Base-by-base conservation (phyloP, 345 rosid genomes). In the Acer yangbiense region DNA sequence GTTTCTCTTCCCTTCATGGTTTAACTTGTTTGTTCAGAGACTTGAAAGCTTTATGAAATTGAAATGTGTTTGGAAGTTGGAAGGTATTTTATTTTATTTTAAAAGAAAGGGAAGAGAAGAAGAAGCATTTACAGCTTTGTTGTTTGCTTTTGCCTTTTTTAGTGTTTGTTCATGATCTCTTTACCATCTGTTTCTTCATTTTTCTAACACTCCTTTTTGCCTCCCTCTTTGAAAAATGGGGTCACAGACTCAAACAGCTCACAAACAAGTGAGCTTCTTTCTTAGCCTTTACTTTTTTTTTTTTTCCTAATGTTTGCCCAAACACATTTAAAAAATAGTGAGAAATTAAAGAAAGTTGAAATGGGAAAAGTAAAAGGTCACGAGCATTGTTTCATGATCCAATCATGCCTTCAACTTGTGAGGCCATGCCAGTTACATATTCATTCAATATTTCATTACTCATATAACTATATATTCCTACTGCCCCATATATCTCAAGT, bases 1-100 rank as follows among this genome's bases (percentile, higher is more conserved):
- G 85, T 80, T 86, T 90, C 93, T 79, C 87, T 92, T 79, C 92
- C 89, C 85, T 83, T 93, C 91, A 95, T 95, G 82, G 81, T 80
- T 80, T 60, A 20, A 3, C 41, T 61, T 13, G n/a, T 50, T 74
- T 7, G 14, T 39, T 69, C 13, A 46, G 25, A 35, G 60, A 35
- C 75, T 39, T 58, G 54, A 23, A 60, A 69, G 80, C 57, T 79
- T 65, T 71, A 60, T 77, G 75, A 80, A 71, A 65, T 62, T 78
- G 48, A 64, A 71, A 65, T 62, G 68, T 64, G 32, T 50, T 67
- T 12, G 65, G 64, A 44, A 27, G 57, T 41, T 52, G 68, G 72
- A 35, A 13, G 46, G 61, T 64, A 29, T 73, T 80, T n/a, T n/a
- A n/a, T n/a, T n/a, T n/a, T n/a, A n/a, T n/a, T n/a, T 79, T 82